These are phyloP conservation scores for Butyriboletus loyo DNA, from an alignment of 768 basidiomycete species.

Conservation along the genomic window DNA sequence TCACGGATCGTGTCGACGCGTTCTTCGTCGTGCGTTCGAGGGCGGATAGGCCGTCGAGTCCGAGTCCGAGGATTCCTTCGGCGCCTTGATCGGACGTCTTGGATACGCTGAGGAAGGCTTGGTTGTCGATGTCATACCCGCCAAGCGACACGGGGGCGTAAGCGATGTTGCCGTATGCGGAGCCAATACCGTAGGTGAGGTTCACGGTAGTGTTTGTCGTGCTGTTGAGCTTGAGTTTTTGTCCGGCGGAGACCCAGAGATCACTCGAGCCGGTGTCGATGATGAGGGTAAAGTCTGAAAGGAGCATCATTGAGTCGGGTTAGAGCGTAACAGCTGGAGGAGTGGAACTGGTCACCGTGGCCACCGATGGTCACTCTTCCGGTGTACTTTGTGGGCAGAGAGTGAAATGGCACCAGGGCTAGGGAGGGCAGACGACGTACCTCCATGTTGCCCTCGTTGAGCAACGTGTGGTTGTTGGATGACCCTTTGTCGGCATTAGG, in stretches of 20 bases:
- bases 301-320: not conserved
- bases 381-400: constrained; percentile 19
- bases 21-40: constrained; percentile 20
- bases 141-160: constrained; percentile 38
- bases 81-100: constrained; percentile 11
- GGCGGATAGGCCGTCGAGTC: constrained; percentile 23
- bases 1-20: constrained; percentile 26
- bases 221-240: constrained; percentile 28
- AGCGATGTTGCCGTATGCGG: constrained; percentile 34
- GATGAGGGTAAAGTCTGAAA: constrained; percentile 26
- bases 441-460: constrained; percentile 26
- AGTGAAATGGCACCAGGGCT: not conserved
- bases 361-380: constrained; percentile 30
- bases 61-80: constrained; percentile 29
- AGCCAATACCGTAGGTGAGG: constrained; percentile 39
- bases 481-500: constrained; percentile 17
- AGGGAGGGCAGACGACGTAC: constrained; percentile 13
- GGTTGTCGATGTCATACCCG: constrained; percentile 27
- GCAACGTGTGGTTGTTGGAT: constrained; percentile 21
- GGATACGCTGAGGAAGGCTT: constrained; percentile 25
- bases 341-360: constrained; percentile 16
- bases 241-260: constrained; percentile 21
- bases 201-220: constrained; percentile 29
- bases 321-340: not conserved
- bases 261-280: constrained; percentile 33